Evolutionary conservation across 2,329 filamentous ascomycete genomes (phyloP), one percentile per base, ranked within the genome.

Genomic region (Scorias spongiosa): DNA sequence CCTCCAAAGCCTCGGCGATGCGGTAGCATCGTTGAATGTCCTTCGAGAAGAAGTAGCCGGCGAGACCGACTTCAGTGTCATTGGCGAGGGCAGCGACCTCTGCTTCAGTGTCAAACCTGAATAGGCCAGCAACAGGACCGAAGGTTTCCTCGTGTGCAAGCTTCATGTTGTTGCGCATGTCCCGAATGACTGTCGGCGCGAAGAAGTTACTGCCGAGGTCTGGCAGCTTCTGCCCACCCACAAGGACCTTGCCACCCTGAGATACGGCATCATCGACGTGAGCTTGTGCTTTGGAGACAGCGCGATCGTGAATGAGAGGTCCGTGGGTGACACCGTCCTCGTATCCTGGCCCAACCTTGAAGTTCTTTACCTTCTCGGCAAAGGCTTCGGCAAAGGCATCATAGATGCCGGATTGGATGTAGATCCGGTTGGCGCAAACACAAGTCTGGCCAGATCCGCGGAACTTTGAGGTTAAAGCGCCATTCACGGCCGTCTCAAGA

Each of bases 391-490:
- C 74, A 53, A 93, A 93, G 32, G 72, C 67, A 54, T 89, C 81
- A 65, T 91, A 87, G 61, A 93, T 75, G 46, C 77, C 80, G 30
- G 71, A 69, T 62, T 93, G 85, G 8, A 93, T 74, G 61, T 83
- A 89, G 51, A 93, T 76, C 28, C 85, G 74, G 67, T 93, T 93
- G 20, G 70, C 70, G 50, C 69, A 71, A 5, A 96, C 88, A 63
- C 91, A 98, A 0, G 91, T 96, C 70, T 98, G 91, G 30, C 91
- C 91, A 0, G 85, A 93, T 32, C 81, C 86, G 44, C 91, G 82
- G 76, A 96, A 96, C 64, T 96, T 98, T 57, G 78, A 88, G 18
- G 80, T 69, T 43, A 96, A 75, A 40, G 87, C 87, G 20, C 88
- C 89, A 0, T 77, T 68, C 1, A 96, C 86, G 2, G 91, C 91